Percentiles rank a stretch among this genome's conserved stretches.
phyloP scores from a whole-genome alignment of 2,329 filamentous ascomycete species.

The Bretziella fagacearum region DNA sequence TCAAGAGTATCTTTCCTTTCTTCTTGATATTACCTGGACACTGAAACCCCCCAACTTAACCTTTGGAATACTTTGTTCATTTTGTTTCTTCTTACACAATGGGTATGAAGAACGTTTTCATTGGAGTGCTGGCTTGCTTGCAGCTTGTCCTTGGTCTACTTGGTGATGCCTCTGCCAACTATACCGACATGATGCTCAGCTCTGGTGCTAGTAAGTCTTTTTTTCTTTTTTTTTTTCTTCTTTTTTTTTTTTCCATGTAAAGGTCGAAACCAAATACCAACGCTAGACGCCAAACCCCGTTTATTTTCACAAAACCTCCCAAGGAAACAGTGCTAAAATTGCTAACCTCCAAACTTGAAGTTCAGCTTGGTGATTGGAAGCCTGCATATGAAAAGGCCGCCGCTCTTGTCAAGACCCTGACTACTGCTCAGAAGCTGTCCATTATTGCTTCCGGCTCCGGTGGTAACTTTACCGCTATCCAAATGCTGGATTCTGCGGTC shows the following conservation, averaged over 20 bases:
- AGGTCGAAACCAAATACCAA: not conserved
- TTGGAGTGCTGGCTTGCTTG: conserved; percentile 12
- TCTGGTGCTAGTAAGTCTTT: conserved; percentile 15
- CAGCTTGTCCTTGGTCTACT: conserved; percentile 13
- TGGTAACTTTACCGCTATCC: conserved; percentile 52
- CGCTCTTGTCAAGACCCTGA: conserved; percentile 49
- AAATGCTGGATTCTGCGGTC: conserved; percentile 40
- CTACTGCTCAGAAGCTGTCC: conserved; percentile 58
- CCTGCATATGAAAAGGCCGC: conserved; percentile 55
- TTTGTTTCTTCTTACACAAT: not conserved
- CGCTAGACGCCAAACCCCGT: not conserved
- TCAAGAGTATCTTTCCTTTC: not conserved
- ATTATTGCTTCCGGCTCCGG: conserved; percentile 64
- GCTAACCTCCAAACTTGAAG: conserved; percentile 2
- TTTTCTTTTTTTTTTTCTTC: not conserved
- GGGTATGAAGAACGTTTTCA: conserved; percentile 8
- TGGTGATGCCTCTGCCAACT: conserved; percentile 16
- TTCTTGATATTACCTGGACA: not conserved
- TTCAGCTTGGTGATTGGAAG: conserved; percentile 34
- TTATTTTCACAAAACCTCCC: not conserved
- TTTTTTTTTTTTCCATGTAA: not conserved
- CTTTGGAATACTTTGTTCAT: not conserved
- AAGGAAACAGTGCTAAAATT: not conserved
- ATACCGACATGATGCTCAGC: conserved; percentile 16
- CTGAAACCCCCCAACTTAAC: not conserved